Percentiles rank a stretch among this genome's conserved stretches.
Evolutionary conservation across 129 eudicot genomes (phyloP).

Genomic region (Mikania micrantha): DNA sequence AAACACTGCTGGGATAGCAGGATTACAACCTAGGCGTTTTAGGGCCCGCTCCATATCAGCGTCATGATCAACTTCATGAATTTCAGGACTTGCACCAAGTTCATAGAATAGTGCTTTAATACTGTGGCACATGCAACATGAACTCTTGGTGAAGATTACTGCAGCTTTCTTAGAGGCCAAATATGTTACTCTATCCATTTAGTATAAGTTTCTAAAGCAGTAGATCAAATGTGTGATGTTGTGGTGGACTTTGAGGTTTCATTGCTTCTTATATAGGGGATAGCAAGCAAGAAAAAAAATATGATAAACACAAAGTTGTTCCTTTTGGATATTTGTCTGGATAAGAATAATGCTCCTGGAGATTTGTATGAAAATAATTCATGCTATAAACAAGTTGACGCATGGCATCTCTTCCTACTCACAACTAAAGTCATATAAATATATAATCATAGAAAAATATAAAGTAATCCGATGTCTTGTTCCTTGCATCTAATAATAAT

Average conservation of each 20-base stretch:
- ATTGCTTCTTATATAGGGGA: slow-evolving; percentile 52
- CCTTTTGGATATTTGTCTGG: slow-evolving; percentile 44
- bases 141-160: slow-evolving; percentile 91
- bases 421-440: slow-evolving; percentile 19
- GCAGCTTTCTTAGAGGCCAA: slow-evolving; percentile 80
- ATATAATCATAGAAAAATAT: slow-evolving; percentile 1
- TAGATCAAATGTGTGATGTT: slow-evolving; percentile 4
- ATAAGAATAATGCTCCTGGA: slow-evolving; percentile 32
- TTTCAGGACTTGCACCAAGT: slow-evolving; percentile 89
- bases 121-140: slow-evolving; percentile 97
- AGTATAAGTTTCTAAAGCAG: background rate
- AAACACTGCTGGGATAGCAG: slow-evolving; percentile 82
- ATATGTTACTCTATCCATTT: slow-evolving; percentile 70
- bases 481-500: slow-evolving; percentile 23
- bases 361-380: slow-evolving; percentile 38
- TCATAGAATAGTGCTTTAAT: slow-evolving; percentile 75
- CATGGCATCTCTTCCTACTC: slow-evolving; percentile 28
- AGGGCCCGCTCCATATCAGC: slow-evolving; percentile 76
- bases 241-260: slow-evolving; percentile 34
- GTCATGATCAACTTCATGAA: slow-evolving; percentile 80
- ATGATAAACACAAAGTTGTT: slow-evolving; percentile 32
- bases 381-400: slow-evolving; percentile 53
- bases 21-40: slow-evolving; percentile 63
- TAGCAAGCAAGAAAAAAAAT: slow-evolving; percentile 16
- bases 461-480: slow-evolving; percentile 7